These are phyloP conservation scores for Quercus lobata DNA, from an alignment of 331 rosid species.

Conservation along the genomic window DNA sequence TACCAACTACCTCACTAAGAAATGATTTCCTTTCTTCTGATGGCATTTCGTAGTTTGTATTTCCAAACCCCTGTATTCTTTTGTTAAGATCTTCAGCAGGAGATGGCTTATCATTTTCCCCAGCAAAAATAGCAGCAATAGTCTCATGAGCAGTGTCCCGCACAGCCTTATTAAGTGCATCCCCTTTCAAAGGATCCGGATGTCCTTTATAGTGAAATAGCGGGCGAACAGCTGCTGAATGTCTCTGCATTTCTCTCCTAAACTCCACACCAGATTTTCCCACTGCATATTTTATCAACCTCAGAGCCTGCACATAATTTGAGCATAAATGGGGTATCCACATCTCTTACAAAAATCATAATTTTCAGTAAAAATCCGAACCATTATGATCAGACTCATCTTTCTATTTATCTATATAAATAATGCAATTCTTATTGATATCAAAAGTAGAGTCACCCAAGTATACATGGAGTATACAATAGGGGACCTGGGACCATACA, in stretches of 20 bases:
- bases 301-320: conserved; percentile 60
- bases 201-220: conserved; percentile 92
- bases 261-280: conserved; percentile 96
- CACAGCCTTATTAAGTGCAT: conserved; percentile 92
- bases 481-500: too few species aligned
- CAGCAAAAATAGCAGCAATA: conserved; percentile 72
- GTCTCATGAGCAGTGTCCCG: conserved; percentile 88
- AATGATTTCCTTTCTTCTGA: conserved; percentile 77
- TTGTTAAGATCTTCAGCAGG: conserved; percentile 77
- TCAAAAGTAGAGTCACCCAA: too few species aligned
- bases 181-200: conserved; percentile 87
- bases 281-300: conserved; percentile 85
- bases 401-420: too few species aligned
- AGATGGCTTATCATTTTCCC: conserved; percentile 70
- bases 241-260: conserved; percentile 98
- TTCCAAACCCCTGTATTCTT: conserved; percentile 98
- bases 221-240: conserved; percentile 83
- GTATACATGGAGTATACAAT: too few species aligned
- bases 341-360: neutral
- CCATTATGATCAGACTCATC: neutral
- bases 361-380: neutral
- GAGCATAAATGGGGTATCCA: conserved; percentile 7
- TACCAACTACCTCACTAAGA: conserved; percentile 93
- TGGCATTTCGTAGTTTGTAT: conserved; percentile 58
- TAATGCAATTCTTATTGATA: too few species aligned